Evolutionary conservation across 1,284 basidiomycete genomes (phyloP), one percentile per base, ranked within the genome.

Genomic region (Ustilago curta): DNA sequence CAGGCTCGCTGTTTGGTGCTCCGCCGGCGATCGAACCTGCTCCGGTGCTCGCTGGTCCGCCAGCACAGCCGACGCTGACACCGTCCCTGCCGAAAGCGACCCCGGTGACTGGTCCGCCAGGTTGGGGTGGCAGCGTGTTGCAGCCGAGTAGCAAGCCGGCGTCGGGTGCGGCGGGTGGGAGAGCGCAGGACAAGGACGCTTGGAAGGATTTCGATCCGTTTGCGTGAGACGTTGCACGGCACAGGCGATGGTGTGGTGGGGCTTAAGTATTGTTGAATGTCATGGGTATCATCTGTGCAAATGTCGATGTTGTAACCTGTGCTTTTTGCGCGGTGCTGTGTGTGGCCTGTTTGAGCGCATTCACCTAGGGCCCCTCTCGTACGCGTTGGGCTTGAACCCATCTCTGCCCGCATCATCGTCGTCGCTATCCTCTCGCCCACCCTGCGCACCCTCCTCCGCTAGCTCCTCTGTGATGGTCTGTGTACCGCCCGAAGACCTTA

Each of bases 191-290:
- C 6, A 27, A 32, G 18, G 69, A 70, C 25, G 77, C 70, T 18
- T 77, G 76, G 78, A 70, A 68, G 52, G 78, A 80, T 32, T 80
- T 80, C 39, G 78, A 80, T 51, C 78, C 78, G 11, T 74, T 79
- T 19, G 71, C 59, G 3, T 77, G 37, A 42, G 9, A 6, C 21
- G 9, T 31, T 32, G 21, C 2, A 14, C 9, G 6, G 35, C 14
- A 16, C 35, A 37, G 21, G 43, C 19, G 0, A 32, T n/a, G n/a
- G 2, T 35, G 19, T 35, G 19, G 42, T n/a, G n/a, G n/a, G n/a
- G n/a, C n/a, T 12, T 45, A 9, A 16, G 42, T 51, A 32, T 25
- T 16, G 47, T 40, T 14, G 31, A 27, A 14, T 23, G 55, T 29
- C 14, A 12, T 16, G 4, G 35, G 35, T 37, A 37, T 37, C 9